Conservation (phyloP, 2,329 filamentous ascomycete species). For the Trichoderma koningiopsis region DNA sequence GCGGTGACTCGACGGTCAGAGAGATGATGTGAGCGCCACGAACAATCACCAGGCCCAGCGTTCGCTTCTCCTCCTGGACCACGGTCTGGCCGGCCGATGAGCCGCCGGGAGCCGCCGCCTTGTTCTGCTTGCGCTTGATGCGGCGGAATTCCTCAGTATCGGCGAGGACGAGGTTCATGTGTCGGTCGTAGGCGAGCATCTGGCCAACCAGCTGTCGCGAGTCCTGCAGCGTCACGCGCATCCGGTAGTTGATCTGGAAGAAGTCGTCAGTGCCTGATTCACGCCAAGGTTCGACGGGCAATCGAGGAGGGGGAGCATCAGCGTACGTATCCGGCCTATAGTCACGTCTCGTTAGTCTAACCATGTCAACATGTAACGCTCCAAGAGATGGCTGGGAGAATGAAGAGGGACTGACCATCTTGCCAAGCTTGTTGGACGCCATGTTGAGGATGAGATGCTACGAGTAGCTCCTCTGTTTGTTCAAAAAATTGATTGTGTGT, state of each 20-base stretch:
- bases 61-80: slow-evolving; percentile 95
- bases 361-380: slow-evolving; percentile 55
- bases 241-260: slow-evolving; percentile 93
- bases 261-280: slow-evolving; percentile 21
- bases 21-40: slow-evolving; percentile 94
- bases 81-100: slow-evolving; percentile 65
- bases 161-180: slow-evolving; percentile 99
- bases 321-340: slow-evolving; percentile 72
- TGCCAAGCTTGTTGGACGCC: slow-evolving; percentile 81
- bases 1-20: slow-evolving; percentile 91
- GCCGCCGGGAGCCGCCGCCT: slow-evolving; percentile 66
- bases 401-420: slow-evolving; percentile 73
- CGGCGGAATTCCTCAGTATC: slow-evolving; percentile 98
- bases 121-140: slow-evolving; percentile 81
- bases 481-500: slow-evolving; percentile 21
- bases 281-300: slow-evolving; percentile 32
- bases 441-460: slow-evolving; percentile 24
- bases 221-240: slow-evolving; percentile 94
- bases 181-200: slow-evolving; percentile 99
- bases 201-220: slow-evolving; percentile 95
- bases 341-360: slow-evolving; percentile 54
- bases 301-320: slow-evolving; percentile 33
- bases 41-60: slow-evolving; percentile 91
- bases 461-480: slow-evolving; percentile 23
- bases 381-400: slow-evolving; percentile 39